phyloP scores from a whole-genome alignment of 1,284 basidiomycete genomes.

The Cryptococcus floricola region DNA sequence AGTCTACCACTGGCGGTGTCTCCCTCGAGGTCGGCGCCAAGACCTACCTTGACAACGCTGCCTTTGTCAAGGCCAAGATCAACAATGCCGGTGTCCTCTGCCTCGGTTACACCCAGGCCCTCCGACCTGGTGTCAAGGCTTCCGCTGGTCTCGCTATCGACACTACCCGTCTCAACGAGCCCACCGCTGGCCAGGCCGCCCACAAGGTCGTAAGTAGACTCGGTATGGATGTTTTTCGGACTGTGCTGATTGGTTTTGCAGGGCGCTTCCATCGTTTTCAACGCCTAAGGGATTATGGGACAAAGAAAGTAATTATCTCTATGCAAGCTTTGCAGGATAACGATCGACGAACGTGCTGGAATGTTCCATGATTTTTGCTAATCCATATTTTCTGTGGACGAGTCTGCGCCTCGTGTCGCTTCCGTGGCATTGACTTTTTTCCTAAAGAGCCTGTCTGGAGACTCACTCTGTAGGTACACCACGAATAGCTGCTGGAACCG shows the following conservation, averaged over 20 bases:
- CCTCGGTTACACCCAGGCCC: constrained; percentile 85
- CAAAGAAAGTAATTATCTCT: neutral
- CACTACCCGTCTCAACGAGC: constrained; percentile 78
- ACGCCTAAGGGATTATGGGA: constrained; percentile 41
- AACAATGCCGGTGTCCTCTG: constrained; percentile 90
- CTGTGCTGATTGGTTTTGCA: constrained; percentile 3
- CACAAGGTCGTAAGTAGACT: constrained; percentile 52
- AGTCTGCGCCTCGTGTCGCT: too few species aligned
- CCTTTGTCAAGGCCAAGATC: constrained; percentile 98
- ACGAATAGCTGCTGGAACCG: too few species aligned
- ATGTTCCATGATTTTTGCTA: too few species aligned
- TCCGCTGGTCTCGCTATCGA: constrained; percentile 89
- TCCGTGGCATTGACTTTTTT: too few species aligned
- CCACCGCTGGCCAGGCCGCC: constrained; percentile 51
- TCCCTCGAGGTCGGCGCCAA: constrained; percentile 95
- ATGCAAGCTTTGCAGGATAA: too few species aligned
- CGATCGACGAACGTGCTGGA: too few species aligned
- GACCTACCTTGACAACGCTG: constrained; percentile 72
- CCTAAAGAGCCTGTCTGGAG: too few species aligned
- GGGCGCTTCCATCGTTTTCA: constrained; percentile 57
- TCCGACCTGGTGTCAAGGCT: constrained; percentile 88
- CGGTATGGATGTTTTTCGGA: neutral
- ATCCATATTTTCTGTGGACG: too few species aligned
- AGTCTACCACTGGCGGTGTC: constrained; percentile 81
- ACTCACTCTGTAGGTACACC: too few species aligned